Conservation (phyloP, 768 basidiomycete genomes). For the Xanthoconium stramineum region DNA sequence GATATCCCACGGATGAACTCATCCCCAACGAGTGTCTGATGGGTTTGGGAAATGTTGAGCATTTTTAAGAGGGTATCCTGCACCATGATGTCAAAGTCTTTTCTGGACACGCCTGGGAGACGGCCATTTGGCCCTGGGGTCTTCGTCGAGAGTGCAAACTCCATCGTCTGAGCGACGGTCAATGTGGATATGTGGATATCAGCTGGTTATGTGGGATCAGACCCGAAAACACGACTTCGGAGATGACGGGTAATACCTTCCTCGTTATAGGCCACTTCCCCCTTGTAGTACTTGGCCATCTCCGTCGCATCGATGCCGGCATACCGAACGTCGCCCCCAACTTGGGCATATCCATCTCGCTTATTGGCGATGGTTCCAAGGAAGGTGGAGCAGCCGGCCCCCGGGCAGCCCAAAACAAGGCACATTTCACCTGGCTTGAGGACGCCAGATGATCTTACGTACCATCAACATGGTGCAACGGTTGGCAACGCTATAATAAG, state of each 20-base stretch:
- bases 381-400: constrained; percentile 84
- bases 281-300: constrained; percentile 74
- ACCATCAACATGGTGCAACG: background rate
- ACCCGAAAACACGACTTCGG: background rate
- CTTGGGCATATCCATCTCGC: constrained; percentile 57
- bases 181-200: constrained; percentile 82
- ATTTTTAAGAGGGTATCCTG: constrained; percentile 65
- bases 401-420: constrained; percentile 79
- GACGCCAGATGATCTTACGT: constrained; percentile 57
- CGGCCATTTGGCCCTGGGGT: constrained; percentile 73
- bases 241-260: constrained; percentile 45
- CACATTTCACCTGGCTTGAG: constrained; percentile 85
- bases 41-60: constrained; percentile 82
- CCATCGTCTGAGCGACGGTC: constrained; percentile 74
- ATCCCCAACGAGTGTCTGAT: constrained; percentile 77
- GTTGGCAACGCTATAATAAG: background rate
- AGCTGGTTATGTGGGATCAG: constrained; percentile 39
- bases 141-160: constrained; percentile 69
- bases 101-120: constrained; percentile 60
- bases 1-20: constrained; percentile 82
- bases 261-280: constrained; percentile 77
- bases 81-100: constrained; percentile 55
- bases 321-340: constrained; percentile 75
- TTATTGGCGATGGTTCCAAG: constrained; percentile 81
- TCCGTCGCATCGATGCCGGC: constrained; percentile 74